Base-by-base conservation (phyloP, 441 rosid genomes). In the Jatropha podagrica region DNA sequence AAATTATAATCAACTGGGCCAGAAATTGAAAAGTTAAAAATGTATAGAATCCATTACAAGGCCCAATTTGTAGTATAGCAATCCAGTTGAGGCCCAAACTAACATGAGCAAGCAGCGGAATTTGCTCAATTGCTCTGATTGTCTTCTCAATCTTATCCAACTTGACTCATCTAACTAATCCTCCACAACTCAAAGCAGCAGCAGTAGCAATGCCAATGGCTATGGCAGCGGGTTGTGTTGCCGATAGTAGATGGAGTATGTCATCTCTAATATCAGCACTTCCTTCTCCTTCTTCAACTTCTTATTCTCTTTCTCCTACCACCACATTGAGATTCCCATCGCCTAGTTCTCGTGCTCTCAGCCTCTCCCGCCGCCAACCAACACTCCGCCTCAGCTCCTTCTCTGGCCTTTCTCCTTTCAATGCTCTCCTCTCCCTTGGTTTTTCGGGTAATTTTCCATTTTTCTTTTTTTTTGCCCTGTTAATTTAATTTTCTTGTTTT, bases 241-340 rank as follows among this genome's bases (percentile, higher is more conserved):
- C 68, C 69, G 59, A 77, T 17, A 54, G 38, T 20, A 77, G 78
- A 74, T 92, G 96, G 98, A 86, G 82, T 73, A 82, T 92, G 94
- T 76, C 88, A 3, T 88, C 95, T 65, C 82, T 92, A 56, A 79
- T 72, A 71, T 84, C 92, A 68, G 85, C 97, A 42, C 91, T 91
- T 27, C 93, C 96, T 69, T 79, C 86, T 46, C n/a, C 74, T 18
- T 71, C 85, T 23, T 20, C 66, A 26, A 46, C 74, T 52, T 68
- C 78, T 40, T 65, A 62, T 44, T 71, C 66, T 3, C 55, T 14
- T 68, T 72, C 86, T 2, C 52, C 69, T 59, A 61, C 69, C 14
- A 40, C 72, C 59, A 6, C 76, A 3, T 6, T 65, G 3, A 85
- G 81, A 27, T 38, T 80, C 37, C 78, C 86, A 42, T 74, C 81